Evolutionary conservation across 768 basidiomycete genomes (phyloP).

Genomic region (Lentinula sp.): DNA sequence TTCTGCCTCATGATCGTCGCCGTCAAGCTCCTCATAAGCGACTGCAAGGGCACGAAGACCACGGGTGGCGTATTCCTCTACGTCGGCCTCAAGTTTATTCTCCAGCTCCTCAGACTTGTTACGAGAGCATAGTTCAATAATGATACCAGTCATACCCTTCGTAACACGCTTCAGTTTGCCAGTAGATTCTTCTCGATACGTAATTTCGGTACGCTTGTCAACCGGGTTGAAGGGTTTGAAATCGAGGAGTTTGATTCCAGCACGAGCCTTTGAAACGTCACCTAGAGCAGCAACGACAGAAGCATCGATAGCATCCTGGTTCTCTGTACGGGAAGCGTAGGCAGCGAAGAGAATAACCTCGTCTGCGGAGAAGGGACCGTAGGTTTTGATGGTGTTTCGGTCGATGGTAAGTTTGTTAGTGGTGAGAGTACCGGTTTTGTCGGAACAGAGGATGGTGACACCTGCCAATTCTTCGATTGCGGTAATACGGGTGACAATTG

Average conservation of each 20-base stretch:
- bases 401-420: slow-evolving; percentile 99
- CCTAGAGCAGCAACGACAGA: slow-evolving; percentile 80
- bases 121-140: slow-evolving; percentile 94
- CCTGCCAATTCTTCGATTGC: slow-evolving; percentile 98
- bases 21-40: slow-evolving; percentile 88
- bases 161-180: slow-evolving; percentile 98
- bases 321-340: slow-evolving; percentile 97
- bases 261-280: slow-evolving; percentile 69
- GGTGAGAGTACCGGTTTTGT: slow-evolving; percentile 97
- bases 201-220: slow-evolving; percentile 98
- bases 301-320: slow-evolving; percentile 95
- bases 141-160: slow-evolving; percentile 99
- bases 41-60: slow-evolving; percentile 98
- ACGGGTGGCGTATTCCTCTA: slow-evolving; percentile 92
- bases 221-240: slow-evolving; percentile 99
- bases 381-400: slow-evolving; percentile 84
- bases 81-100: slow-evolving; percentile 87
- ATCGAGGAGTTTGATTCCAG: slow-evolving; percentile 92
- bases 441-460: slow-evolving; percentile 97
- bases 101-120: slow-evolving; percentile 95
- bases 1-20: slow-evolving; percentile 75
- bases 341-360: slow-evolving; percentile 92
- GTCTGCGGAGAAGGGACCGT: slow-evolving; percentile 81
- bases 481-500: slow-evolving; percentile 98
- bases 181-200: slow-evolving; percentile 90